Base-by-base conservation (phyloP, 148 eudicot genomes). In the Vaccinium darrowii region DNA sequence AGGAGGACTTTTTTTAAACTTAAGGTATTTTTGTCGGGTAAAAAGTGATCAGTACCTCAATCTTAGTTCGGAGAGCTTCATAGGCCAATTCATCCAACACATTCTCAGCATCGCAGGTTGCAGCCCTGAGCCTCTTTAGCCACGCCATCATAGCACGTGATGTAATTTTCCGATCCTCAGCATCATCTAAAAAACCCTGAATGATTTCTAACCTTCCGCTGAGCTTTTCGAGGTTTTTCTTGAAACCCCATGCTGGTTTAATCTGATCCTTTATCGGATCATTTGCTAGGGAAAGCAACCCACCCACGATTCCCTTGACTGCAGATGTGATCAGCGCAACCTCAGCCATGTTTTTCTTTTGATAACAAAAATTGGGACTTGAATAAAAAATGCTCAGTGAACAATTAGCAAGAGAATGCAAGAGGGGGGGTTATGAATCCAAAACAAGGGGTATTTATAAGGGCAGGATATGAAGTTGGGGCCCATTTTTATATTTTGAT, bases 1-100 rank as follows among this genome's bases (percentile, higher is more conserved):
- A 0, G 30, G 30, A 30, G 30, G 30, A 30, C 30, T 30, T 30
- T 30, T 30, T 30, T 30, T 0, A 30, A 30, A 30, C 30, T 30
- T 30, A 30, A 30, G 30, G 30, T 30, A 30, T 30, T 30, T 30
- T 30, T 30, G 33, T 30, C 1, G 1, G 36, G 39, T 36, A 36
- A 36, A 36, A 36, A 36, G 3, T 0, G 39, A 36, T 36, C 3
- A 36, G 39, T 36, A 36, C 39, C 39, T 36, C 39, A 2, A 36
- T 36, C 39, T 36, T 36, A 0, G 0, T 36, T 36, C 39, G 39
- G 0, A 36, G 39, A 36, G 39, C 39, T 36, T 36, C 39, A 2
- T 36, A 83, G 53, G n/a, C n/a, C 53, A 83, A 19, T 16, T 73
- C 85, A 56, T 83, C 85, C 18, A 75, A n/a, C 47, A 83, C 85